Evolutionary conservation across 2,329 filamentous ascomycete genomes (phyloP), one percentile per base, ranked within the genome.

Genomic region (Arthrobotrys megalospora): DNA sequence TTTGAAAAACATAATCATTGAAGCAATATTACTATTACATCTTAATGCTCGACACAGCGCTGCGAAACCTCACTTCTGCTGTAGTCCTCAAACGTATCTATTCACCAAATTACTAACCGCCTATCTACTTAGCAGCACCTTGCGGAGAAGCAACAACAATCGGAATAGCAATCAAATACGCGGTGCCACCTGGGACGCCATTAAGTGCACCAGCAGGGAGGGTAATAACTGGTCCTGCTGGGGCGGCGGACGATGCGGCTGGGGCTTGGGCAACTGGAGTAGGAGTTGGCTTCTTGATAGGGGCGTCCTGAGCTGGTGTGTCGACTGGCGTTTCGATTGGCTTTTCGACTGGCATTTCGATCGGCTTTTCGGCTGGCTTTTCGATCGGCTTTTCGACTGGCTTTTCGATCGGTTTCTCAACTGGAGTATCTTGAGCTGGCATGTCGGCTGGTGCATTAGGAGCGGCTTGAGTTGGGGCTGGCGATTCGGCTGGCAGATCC

Each of bases 111-210:
- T 2, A 5, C 24, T 28, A 5, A 28, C 24, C 2, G 24, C 24
- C 24, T 28, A 28, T 28, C 24, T 28, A 28, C 24, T 45, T 45
- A 45, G 12, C 41, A 6, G 48, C 48, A 14, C 48, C 24, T 6
- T 52, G 12, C 16, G 48, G 24, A 6, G 48, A 14, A 11, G 48
- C 48, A 52, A 32, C 21, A 7, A 11, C 48, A n/a, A 52, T 52
- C 3, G 48, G 48, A 28, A 52, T 52, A 52, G 48, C 48, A n/a
- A 52, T 52, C 24, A 52, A 32, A 52, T 52, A 52, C n/a, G 48
- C 48, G 14, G 48, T 28, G 11, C 48, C 24, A 11, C 48, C 48
- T 14, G 48, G 48, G 14, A 52, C 21, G 12, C 21, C 48, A 32
- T 48, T 48, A 14, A 48, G 45, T 10, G 45, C 45, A 21, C 45